Conservation (phyloP, 2,329 filamentous ascomycete genomes). For the Epichloe brachyelytri region DNA sequence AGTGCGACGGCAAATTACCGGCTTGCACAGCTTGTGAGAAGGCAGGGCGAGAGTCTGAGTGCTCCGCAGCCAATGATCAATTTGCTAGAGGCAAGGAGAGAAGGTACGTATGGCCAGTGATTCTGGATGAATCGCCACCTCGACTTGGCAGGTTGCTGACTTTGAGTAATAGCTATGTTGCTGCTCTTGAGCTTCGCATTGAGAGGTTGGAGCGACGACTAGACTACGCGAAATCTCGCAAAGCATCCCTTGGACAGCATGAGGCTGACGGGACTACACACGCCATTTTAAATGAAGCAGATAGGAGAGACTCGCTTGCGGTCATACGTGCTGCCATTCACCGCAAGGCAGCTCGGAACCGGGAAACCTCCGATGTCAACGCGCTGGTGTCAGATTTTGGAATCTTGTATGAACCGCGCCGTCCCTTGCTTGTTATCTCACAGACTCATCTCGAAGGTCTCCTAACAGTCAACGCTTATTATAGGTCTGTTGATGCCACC, state of each 20-base stretch:
- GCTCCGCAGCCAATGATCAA: conserved; percentile 88
- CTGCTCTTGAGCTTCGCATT: conserved; percentile 81
- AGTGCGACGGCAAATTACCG: conserved; percentile 91
- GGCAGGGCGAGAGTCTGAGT: conserved; percentile 73
- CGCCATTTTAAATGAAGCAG: conserved; percentile 22
- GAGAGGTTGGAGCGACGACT: conserved; percentile 78
- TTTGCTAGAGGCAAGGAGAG: conserved; percentile 92
- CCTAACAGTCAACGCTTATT: background rate
- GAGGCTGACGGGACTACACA: conserved; percentile 35
- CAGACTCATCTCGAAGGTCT: background rate
- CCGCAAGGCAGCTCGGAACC: conserved; percentile 48
- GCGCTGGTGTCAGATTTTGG: conserved; percentile 89
- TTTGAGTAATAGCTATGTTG: conserved; percentile 56
- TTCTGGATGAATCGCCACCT: background rate
- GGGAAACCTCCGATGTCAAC: conserved; percentile 79
- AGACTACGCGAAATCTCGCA: conserved; percentile 54
- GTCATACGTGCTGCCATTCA: conserved; percentile 50
- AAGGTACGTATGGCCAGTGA: conserved; percentile 40
- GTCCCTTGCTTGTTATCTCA: background rate
- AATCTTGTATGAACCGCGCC: conserved; percentile 49
- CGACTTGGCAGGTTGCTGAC: background rate
- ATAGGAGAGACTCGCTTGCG: conserved; percentile 51
- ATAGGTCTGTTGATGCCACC: conserved; percentile 82
- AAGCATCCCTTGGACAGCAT: conserved; percentile 54
- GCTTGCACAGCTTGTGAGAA: conserved; percentile 93